Evolutionary conservation across 208 protist genomes (phyloP).

Genomic region (Acanthamoeba sp.): DNA sequence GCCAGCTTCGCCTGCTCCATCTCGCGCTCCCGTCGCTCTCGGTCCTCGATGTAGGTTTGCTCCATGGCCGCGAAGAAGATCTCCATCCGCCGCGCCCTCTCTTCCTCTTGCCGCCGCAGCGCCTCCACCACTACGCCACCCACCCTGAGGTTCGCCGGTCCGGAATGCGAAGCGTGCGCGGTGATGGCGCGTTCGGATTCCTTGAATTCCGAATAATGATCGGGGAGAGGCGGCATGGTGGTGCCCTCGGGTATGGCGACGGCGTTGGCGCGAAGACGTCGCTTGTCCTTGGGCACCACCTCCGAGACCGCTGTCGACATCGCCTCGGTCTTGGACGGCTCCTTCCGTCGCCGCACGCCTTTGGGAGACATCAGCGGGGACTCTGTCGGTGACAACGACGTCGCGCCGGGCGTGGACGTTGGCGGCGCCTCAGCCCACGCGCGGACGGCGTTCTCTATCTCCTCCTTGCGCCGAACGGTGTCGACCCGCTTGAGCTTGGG

Average conservation of each 20-base stretch:
- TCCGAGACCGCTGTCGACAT: not conserved
- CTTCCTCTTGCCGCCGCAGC: no score
- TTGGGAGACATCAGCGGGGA: not conserved
- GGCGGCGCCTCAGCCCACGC: not conserved
- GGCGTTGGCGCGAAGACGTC: no score
- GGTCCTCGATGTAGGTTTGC: not conserved
- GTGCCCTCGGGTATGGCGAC: no score
- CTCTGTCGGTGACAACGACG: no score
- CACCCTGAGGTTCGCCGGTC: not conserved
- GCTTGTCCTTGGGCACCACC: not conserved
- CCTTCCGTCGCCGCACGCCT: not conserved
- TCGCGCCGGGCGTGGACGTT: no score
- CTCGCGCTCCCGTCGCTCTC: not conserved
- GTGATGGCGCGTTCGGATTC: no score
- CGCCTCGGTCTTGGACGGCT: not conserved
- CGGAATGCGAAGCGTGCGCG: not conserved
- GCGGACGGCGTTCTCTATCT: not conserved
- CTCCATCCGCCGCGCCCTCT: not conserved
- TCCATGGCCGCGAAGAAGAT: not conserved
- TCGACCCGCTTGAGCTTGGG: not conserved
- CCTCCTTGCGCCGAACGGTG: not conserved
- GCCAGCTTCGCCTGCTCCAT: not conserved
- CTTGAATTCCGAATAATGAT: no score
- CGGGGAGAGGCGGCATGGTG: no score
- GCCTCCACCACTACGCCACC: no score